Percentiles rank a stretch among this genome's conserved stretches.
Conservation (phyloP, 768 basidiomycete genomes). For the Tephrocybe sp. region DNA sequence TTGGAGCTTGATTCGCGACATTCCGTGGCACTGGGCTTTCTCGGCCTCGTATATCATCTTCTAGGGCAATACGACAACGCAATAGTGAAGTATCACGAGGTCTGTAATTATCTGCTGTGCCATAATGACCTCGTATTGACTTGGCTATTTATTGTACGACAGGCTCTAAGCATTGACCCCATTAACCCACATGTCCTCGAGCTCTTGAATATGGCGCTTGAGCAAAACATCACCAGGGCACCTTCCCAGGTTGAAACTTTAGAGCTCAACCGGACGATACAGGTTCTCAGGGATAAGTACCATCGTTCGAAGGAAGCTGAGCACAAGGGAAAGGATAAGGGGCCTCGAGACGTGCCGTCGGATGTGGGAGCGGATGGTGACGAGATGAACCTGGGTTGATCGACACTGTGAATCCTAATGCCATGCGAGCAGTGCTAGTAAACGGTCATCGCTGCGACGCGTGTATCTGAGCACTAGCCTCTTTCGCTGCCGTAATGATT, state of each 20-base stretch:
- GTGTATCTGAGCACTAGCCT: no score
- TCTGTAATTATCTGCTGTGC: conserved; percentile 29
- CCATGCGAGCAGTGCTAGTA: no score
- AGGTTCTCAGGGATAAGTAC: conserved; percentile 15
- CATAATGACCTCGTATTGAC: neutral
- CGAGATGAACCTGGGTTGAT: conserved; percentile 30
- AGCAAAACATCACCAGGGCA: conserved; percentile 32
- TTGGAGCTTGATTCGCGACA: conserved; percentile 87
- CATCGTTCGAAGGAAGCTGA: conserved; percentile 19
- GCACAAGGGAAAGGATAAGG: conserved; percentile 28
- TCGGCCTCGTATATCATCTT: conserved; percentile 88
- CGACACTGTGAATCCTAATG: neutral
- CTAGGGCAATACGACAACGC: conserved; percentile 73
- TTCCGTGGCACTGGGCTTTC: conserved; percentile 76
- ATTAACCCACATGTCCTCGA: conserved; percentile 82
- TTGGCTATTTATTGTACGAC: conserved; percentile 3
- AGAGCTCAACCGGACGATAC: conserved; percentile 5
- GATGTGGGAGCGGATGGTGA: conserved; percentile 19
- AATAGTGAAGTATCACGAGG: conserved; percentile 92
- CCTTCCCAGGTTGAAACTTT: conserved; percentile 23
- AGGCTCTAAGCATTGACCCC: conserved; percentile 82
- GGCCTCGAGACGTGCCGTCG: conserved; percentile 17
- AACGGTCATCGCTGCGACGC: no score
- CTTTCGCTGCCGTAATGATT: no score
- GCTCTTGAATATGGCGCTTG: conserved; percentile 78